Conservation (phyloP, 129 eudicot species). For the Helianthus annuus region HanXRQr2.0-SUNRISE NC_035433.2:7576209-7576708, state of each 20-base stretch:
- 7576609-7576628: background rate
- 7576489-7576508: constrained; percentile 15
- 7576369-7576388: constrained; percentile 17
- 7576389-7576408: constrained; percentile 12
- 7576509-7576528: background rate
- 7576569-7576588: background rate
- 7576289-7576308: constrained; percentile 20
- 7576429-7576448: background rate
- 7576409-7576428: background rate
- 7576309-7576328: constrained; percentile 14
- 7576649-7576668: background rate
- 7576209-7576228: constrained; percentile 20
- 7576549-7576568: background rate
- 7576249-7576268: constrained; percentile 17
- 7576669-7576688: background rate
- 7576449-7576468: constrained; percentile 18
- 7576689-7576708: background rate
- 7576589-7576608: background rate
- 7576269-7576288: constrained; percentile 30
- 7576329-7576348: constrained; percentile 10
- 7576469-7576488: constrained; percentile 19
- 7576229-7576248: constrained; percentile 19
- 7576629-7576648: background rate
- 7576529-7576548: background rate
- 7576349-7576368: constrained; percentile 12